Percentiles rank a stretch among this genome's conserved stretches.
Conservation (phyloP, 176 grass and related monocot species). For the Thinopyrum elongatum region DNA sequence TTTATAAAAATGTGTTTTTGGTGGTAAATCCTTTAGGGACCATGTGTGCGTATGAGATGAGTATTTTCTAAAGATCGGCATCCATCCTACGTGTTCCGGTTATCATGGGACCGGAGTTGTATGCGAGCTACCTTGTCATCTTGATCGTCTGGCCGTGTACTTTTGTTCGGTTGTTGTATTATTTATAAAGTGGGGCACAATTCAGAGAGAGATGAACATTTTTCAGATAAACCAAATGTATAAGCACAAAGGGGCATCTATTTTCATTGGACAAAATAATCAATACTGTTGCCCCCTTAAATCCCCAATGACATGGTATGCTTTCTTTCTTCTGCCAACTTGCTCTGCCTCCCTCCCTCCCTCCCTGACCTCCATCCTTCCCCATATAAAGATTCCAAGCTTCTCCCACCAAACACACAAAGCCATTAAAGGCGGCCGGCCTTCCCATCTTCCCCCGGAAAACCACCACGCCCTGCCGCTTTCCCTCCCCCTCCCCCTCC, state of each 20-base stretch:
- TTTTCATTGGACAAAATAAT: neutral
- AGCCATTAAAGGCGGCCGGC: constrained; percentile 9
- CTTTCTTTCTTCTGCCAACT: neutral
- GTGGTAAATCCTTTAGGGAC: neutral
- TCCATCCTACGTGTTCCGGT: no score
- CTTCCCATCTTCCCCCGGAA: neutral
- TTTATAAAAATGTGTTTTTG: neutral
- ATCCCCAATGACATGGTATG: neutral
- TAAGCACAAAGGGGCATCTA: neutral
- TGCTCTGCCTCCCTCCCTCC: neutral
- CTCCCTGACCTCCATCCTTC: neutral
- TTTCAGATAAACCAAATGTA: neutral
- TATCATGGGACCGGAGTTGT: no score
- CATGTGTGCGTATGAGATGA: neutral
- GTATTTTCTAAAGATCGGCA: neutral
- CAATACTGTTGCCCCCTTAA: neutral
- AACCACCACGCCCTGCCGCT: constrained; percentile 8
- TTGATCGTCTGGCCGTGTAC: fast-evolving
- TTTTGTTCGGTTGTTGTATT: fast-evolving
- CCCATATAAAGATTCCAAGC: constrained; percentile 43
- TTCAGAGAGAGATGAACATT: no score
- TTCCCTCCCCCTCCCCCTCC: neutral
- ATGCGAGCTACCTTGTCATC: no score
- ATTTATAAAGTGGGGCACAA: no score
- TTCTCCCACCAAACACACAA: constrained; percentile 9